Evolutionary conservation across 345 rosid genomes (phyloP).

Genomic region (Syzygium jambos): DNA sequence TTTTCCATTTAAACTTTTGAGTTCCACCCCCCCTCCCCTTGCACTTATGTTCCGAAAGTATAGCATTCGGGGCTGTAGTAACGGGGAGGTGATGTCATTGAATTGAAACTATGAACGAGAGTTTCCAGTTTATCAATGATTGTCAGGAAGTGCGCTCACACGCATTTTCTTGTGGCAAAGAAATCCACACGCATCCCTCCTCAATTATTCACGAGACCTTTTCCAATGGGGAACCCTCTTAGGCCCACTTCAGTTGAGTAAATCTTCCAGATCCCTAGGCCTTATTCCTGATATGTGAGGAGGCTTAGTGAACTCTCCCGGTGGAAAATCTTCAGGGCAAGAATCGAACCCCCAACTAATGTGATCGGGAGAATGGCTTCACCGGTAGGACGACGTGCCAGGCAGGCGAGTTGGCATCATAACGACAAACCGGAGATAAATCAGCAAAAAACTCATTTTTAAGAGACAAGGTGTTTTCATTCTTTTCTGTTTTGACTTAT

Average conservation of each 20-base stretch:
- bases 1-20: background rate
- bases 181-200: background rate
- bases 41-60: background rate
- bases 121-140: background rate
- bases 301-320: background rate
- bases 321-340: background rate
- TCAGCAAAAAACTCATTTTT: background rate
- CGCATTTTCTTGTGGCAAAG: background rate
- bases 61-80: fast-evolving
- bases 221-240: background rate
- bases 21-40: background rate
- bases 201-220: background rate
- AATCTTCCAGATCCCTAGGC: background rate
- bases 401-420: fast-evolving
- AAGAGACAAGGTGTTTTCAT: background rate
- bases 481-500: background rate
- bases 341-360: background rate
- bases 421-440: background rate
- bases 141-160: background rate
- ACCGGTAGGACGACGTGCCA: background rate
- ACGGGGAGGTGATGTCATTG: background rate
- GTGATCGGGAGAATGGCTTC: background rate
- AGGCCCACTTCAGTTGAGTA: background rate
- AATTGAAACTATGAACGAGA: fast-evolving
- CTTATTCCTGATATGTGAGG: background rate